phyloP scores from a whole-genome alignment of 1,139 yeast genomes.

The Protomyces pachydermus region DNA sequence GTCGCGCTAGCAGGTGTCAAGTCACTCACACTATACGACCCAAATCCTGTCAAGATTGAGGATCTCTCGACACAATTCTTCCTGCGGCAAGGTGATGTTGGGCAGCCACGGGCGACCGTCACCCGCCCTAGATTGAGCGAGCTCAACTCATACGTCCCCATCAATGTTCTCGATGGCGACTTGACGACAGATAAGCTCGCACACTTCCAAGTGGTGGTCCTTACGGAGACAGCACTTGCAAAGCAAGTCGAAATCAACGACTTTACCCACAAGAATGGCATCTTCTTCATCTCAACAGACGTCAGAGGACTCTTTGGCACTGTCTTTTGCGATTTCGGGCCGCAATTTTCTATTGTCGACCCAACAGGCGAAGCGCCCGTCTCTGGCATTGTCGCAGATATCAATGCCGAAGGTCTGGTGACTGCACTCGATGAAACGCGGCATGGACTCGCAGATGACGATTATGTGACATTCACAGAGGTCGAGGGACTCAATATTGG shows the following conservation, averaged over 20 bases:
- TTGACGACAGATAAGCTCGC: conserved; percentile 46
- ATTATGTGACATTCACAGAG: conserved; percentile 81
- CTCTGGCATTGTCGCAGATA: conserved; percentile 66
- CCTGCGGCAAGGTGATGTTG: conserved; percentile 63
- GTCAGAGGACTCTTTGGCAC: conserved; percentile 83
- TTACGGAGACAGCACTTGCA: conserved; percentile 70
- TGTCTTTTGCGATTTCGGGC: conserved; percentile 87
- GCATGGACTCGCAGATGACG: conserved; percentile 92
- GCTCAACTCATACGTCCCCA: conserved; percentile 84
- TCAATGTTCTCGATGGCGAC: conserved; percentile 57
- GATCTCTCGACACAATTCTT: conserved; percentile 91
- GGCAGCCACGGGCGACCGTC: conserved; percentile 68
- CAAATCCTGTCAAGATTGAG: conserved; percentile 56
- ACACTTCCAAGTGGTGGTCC: conserved; percentile 72
- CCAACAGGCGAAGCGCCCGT: conserved; percentile 89
- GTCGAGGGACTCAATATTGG: conserved; percentile 62
- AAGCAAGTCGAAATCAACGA: conserved; percentile 71
- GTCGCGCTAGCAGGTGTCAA: conserved; percentile 97
- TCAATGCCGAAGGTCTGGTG: conserved; percentile 84
- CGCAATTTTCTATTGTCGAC: conserved; percentile 71
- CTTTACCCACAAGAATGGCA: conserved; percentile 65
- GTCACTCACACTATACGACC: conserved; percentile 82
- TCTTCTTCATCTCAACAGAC: conserved; percentile 77
- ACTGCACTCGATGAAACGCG: conserved; percentile 87
- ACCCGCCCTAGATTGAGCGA: conserved; percentile 66